Evolutionary conservation across 257 asterid species (phyloP).

Genomic region (Jacaranda copaia): DNA sequence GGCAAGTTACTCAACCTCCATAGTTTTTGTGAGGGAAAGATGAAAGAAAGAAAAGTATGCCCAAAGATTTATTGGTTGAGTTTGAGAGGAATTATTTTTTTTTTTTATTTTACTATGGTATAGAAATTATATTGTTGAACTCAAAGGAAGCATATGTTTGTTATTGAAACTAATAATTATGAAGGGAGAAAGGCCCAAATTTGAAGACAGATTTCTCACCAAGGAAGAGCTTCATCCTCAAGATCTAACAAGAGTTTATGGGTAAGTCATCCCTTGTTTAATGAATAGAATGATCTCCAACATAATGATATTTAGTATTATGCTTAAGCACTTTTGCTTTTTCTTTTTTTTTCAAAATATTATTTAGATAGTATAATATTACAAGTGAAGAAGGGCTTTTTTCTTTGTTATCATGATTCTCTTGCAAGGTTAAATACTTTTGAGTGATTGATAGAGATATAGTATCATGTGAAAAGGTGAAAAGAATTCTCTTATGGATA

Average conservation of each 20-base stretch:
- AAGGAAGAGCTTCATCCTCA: not conserved
- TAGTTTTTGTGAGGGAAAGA: no score
- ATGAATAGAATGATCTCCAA: not conserved
- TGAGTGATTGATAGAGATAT: no score
- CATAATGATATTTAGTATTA: not conserved
- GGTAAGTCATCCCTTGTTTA: slow-evolving; percentile 10
- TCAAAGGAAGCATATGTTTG: slow-evolving; percentile 5
- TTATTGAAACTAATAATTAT: not conserved
- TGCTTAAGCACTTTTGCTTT: no score
- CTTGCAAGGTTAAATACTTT: no score
- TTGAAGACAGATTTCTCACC: not conserved
- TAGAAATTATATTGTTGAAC: not conserved
- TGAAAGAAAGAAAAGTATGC: no score
- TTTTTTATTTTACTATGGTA: not conserved
- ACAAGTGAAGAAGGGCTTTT: no score
- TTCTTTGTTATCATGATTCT: no score
- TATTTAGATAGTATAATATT: not conserved
- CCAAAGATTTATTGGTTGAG: no score
- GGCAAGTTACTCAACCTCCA: not conserved
- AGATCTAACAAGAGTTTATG: not conserved
- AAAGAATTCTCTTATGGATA: no score
- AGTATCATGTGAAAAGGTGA: no score
- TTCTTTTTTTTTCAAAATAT: not conserved
- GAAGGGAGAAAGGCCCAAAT: not conserved
- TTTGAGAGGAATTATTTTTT: no score